Percentiles rank a stretch among this genome's conserved stretches.
These are phyloP conservation scores for Mycosphaerella arachidis DNA, from an alignment of 2,329 filamentous ascomycete species.

Conservation along the genomic window DNA sequence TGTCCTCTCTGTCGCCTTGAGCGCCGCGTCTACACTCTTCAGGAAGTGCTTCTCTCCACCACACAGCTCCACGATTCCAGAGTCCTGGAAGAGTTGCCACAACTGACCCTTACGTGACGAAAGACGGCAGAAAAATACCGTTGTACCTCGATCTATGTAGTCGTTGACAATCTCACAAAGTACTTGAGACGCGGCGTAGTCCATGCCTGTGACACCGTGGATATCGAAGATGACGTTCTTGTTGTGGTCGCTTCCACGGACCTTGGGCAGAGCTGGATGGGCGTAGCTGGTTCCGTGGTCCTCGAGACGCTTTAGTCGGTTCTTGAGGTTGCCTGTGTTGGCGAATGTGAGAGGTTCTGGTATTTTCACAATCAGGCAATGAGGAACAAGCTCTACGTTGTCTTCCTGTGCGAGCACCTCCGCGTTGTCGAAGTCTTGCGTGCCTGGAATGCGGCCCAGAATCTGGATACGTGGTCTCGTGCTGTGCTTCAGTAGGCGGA, in stretches of 20 bases:
- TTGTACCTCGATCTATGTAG: conserved; percentile 72
- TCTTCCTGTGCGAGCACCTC: conserved; percentile 45
- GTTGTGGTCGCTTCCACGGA: conserved; percentile 75
- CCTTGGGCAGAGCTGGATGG: conserved; percentile 79
- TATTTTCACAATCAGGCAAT: conserved; percentile 93
- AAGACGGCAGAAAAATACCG: conserved; percentile 68
- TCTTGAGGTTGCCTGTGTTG: conserved; percentile 86
- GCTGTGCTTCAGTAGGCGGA: conserved; percentile 84
- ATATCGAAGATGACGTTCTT: conserved; percentile 95
- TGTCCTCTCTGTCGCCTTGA: conserved; percentile 72
- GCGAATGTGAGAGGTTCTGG: conserved; percentile 95
- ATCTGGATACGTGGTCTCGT: conserved; percentile 95
- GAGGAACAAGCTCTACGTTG: conserved; percentile 77
- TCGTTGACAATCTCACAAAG: conserved; percentile 79
- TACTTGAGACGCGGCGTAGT: conserved; percentile 89
- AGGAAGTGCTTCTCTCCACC: conserved; percentile 78
- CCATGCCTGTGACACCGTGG: conserved; percentile 91
- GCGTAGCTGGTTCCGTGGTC: conserved; percentile 80
- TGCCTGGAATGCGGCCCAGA: conserved; percentile 80
- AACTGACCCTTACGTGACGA: conserved; percentile 51
- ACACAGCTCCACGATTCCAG: conserved; percentile 78
- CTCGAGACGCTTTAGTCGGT: conserved; percentile 75
- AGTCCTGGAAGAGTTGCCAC: conserved; percentile 67
- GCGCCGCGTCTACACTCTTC: conserved; percentile 74
- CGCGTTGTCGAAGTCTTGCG: conserved; percentile 75